Percentiles rank a stretch among this genome's conserved stretches.
Conservation (phyloP, 495 filamentous ascomycete species). For the Venustampulla echinocandica region DNA sequence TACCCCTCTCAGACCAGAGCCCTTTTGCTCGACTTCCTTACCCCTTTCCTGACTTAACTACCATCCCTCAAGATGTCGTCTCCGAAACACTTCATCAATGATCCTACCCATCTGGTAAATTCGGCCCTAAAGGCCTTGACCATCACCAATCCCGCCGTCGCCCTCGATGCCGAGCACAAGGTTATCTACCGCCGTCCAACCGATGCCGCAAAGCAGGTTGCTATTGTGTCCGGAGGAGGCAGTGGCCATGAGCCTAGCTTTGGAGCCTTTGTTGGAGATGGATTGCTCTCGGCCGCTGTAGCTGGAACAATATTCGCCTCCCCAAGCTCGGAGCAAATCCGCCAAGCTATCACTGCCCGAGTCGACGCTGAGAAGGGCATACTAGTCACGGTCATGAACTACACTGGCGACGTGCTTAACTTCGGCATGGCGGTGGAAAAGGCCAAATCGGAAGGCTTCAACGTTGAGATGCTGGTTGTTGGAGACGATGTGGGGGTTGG, state of each 20-base stretch:
- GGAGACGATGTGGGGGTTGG: constrained; percentile 96
- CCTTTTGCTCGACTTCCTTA: no score
- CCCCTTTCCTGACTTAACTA: no score
- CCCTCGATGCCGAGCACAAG: constrained; percentile 74
- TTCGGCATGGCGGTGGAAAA: constrained; percentile 95
- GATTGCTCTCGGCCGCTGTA: constrained; percentile 77
- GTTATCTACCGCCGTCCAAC: constrained; percentile 69
- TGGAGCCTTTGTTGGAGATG: constrained; percentile 55
- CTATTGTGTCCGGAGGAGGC: constrained; percentile 82
- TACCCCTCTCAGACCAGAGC: no score
- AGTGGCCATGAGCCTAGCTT: constrained; percentile 92
- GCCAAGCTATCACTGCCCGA: constrained; percentile 61
- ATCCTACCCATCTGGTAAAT: constrained; percentile 71
- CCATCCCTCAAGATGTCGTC: no score
- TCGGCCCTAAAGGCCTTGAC: constrained; percentile 69
- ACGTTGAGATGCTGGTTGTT: constrained; percentile 88
- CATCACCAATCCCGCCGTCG: constrained; percentile 76
- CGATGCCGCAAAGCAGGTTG: constrained; percentile 40
- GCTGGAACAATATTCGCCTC: constrained; percentile 92
- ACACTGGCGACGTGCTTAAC: constrained; percentile 81
- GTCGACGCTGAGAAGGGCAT: constrained; percentile 66
- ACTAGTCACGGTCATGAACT: constrained; percentile 60
- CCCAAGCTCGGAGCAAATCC: constrained; percentile 80
- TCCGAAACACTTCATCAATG: constrained; percentile 87
- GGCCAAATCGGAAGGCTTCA: constrained; percentile 68